Evolutionary conservation across 2,329 filamentous ascomycete genomes (phyloP).

Genomic region (Diaporthe longicolla): DNA sequence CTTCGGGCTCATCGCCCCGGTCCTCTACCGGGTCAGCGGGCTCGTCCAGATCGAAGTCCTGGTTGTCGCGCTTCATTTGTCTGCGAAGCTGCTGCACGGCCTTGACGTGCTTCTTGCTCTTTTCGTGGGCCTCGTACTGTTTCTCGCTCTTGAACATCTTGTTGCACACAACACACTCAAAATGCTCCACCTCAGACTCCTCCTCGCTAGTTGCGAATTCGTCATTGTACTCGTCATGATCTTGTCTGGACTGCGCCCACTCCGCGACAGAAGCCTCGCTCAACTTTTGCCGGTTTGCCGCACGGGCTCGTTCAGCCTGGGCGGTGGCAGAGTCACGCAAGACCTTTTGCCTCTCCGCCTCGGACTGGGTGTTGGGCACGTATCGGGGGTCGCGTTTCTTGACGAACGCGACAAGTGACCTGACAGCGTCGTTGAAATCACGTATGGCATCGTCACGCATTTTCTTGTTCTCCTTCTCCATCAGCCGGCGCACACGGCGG

Average conservation of each 20-base stretch:
- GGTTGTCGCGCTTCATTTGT: slow-evolving; percentile 87
- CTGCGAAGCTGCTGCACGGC: slow-evolving; percentile 83
- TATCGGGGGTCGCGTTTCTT: slow-evolving; percentile 93
- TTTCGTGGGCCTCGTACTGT: slow-evolving; percentile 91
- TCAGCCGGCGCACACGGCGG: slow-evolving; percentile 82
- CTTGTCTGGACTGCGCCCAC: slow-evolving; percentile 77
- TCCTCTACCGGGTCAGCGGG: not conserved
- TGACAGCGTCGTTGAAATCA: slow-evolving; percentile 93
- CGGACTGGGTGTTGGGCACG: slow-evolving; percentile 80
- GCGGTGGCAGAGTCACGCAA: slow-evolving; percentile 84
- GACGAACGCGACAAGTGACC: slow-evolving; percentile 88
- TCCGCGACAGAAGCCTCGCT: slow-evolving; percentile 76
- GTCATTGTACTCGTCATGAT: slow-evolving; percentile 60
- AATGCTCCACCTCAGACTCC: slow-evolving; percentile 70
- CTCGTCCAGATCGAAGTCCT: slow-evolving; percentile 65
- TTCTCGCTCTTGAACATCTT: slow-evolving; percentile 91
- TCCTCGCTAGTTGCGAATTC: slow-evolving; percentile 73
- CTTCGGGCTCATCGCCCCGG: not conserved
- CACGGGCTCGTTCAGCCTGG: slow-evolving; percentile 86
- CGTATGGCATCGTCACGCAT: slow-evolving; percentile 84
- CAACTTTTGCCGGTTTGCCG: slow-evolving; percentile 83
- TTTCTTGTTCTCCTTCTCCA: slow-evolving; percentile 96
- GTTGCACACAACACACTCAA: slow-evolving; percentile 84
- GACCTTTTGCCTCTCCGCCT: slow-evolving; percentile 83
- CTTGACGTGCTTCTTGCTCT: slow-evolving; percentile 96